Evolutionary conservation across 164 flowering plant genomes (phyloP), one percentile per base, ranked within the genome.

Genomic region (Paratinospora sagittata): DNA sequence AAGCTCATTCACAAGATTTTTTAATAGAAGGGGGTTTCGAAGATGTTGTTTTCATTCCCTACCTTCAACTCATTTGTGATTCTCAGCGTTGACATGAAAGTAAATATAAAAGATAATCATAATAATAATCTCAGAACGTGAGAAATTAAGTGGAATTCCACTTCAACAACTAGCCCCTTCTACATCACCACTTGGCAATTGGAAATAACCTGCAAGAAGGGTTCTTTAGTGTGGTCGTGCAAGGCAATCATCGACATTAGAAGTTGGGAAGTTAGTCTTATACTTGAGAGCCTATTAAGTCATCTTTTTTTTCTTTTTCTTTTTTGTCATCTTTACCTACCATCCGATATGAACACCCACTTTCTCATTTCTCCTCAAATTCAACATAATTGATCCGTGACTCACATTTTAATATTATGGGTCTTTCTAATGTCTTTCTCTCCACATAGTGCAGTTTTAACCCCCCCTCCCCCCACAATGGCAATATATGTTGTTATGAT

Each of bases 281-380:
- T 4, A n/a, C 19, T 41, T 52, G 60, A 52, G 58, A 5, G 23
- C 21, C 17, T 52, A 52, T 1, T 6, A 41, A 52, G 8, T 19
- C 60, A 52, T 52, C n/a, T 52, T 52, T 52, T 52, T 4, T 2
- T 52, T n/a, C n/a, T n/a, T n/a, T n/a, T n/a, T n/a, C n/a, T n/a
- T n/a, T n/a, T n/a, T n/a, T n/a, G n/a, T n/a, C n/a, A n/a, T n/a
- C 34, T 52, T 16, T 52, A 52, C 60, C 60, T 52, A 52, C 60
- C 60, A 52, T 7, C 60, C n/a, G 60, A 52, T 52, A n/a, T 52
- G 60, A 52, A 52, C 60, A 7, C 21, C 60, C 60, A 52, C 60
- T 17, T 52, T 52, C 60, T 52, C 34, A 30, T 52, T 52, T 3
- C 4, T 52, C 14, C 60, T 52, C 60, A 52, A n/a, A n/a, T n/a